phyloP scores from a whole-genome alignment of 495 filamentous ascomycete genomes.

The Margaritispora aquatica region DNA sequence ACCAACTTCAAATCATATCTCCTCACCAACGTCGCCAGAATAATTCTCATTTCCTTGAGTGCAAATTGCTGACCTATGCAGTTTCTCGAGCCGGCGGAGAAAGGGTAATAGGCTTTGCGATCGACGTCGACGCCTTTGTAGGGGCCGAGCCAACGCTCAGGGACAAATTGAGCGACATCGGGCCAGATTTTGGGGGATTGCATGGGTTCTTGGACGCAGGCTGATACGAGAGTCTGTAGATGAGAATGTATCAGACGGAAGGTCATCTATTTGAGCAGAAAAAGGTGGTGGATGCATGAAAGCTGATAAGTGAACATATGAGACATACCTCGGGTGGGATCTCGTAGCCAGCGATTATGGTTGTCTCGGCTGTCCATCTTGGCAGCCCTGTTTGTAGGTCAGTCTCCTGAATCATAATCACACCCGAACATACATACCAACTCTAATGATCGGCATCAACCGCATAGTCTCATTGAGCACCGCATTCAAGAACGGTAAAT shows the following conservation, averaged over 20 bases:
- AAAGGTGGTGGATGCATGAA: no score
- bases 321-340: constrained; percentile 12
- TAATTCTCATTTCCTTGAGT: constrained; percentile 15
- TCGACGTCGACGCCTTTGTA: constrained; percentile 27
- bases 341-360: constrained; percentile 9
- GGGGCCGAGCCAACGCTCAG: constrained; percentile 36
- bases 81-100: constrained; percentile 41
- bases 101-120: constrained; percentile 34
- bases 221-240: constrained; percentile 8
- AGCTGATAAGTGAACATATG: background rate
- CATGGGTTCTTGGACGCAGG: constrained; percentile 5
- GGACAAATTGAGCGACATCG: constrained; percentile 30
- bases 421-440: background rate
- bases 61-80: constrained; percentile 37
- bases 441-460: constrained; percentile 12
- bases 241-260: background rate
- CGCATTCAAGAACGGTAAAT: constrained; percentile 13
- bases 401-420: background rate
- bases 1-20: constrained; percentile 14
- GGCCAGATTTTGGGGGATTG: constrained; percentile 25
- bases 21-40: constrained; percentile 9
- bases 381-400: constrained; percentile 5
- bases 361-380: constrained; percentile 3
- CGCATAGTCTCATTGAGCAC: constrained; percentile 19
- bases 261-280: background rate